Conservation (phyloP, 148 eudicot species). For the Rhododendron kiyosumense region DNA sequence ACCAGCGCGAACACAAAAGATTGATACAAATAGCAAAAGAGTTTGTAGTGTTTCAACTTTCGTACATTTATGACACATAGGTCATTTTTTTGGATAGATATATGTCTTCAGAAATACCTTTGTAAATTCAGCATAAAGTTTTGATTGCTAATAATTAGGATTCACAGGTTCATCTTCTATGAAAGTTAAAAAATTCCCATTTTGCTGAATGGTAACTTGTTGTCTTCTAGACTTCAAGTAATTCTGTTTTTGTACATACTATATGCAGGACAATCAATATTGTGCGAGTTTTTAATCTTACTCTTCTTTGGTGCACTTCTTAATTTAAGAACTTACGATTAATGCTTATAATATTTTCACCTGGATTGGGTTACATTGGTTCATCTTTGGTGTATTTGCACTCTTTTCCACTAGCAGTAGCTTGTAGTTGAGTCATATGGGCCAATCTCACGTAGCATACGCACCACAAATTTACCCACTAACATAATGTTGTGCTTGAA, state of each 20-base stretch:
- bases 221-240: neutral
- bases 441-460: neutral
- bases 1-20: neutral
- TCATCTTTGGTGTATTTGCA: neutral
- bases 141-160: neutral
- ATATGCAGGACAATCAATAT: neutral
- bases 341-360: neutral
- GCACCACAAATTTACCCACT: neutral
- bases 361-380: neutral
- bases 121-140: neutral
- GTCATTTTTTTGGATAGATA: neutral
- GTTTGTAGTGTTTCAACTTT: neutral
- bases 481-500: neutral
- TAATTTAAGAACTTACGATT: neutral
- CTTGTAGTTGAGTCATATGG: constrained; percentile 1
- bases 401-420: no score
- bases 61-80: neutral
- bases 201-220: neutral
- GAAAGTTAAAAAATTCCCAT: neutral
- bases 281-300: neutral
- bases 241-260: neutral
- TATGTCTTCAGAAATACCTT: neutral
- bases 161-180: neutral
- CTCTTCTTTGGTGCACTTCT: neutral
- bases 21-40: neutral